Conservation (phyloP, 2,329 filamentous ascomycete genomes). For the Lecanicillium sp. region DNA sequence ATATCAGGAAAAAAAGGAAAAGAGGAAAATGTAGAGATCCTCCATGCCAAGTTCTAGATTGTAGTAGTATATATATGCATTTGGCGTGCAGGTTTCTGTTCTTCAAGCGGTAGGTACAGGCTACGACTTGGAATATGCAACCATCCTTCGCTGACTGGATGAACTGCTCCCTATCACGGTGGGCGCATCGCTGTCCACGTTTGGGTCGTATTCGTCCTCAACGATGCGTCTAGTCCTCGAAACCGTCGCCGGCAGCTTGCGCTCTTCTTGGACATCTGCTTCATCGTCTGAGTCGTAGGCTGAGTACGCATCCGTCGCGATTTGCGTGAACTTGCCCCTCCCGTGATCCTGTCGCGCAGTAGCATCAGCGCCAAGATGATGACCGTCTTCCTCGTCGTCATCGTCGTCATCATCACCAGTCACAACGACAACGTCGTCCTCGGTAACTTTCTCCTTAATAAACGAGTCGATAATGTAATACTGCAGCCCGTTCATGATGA, state of each 20-base stretch:
- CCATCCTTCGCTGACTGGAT: constrained; percentile 15
- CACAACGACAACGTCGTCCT: constrained; percentile 12
- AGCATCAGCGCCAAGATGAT: constrained; percentile 13
- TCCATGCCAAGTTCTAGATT: too few relatives aligned
- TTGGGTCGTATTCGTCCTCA: constrained; percentile 31
- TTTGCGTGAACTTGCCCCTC: too few relatives aligned
- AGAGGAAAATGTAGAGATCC: too few relatives aligned
- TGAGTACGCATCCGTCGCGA: too few relatives aligned
- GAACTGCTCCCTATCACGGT: constrained; percentile 31
- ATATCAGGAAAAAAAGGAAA: too few relatives aligned
- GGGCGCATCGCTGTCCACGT: constrained; percentile 30
- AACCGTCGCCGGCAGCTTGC: not conserved
- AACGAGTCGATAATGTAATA: constrained; percentile 99
- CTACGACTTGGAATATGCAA: not conserved
- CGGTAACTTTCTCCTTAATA: constrained; percentile 57
- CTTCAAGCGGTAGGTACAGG: not conserved
- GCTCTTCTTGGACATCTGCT: not conserved
- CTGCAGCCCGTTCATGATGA: constrained; percentile 95
- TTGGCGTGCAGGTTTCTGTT: too few relatives aligned
- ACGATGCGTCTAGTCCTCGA: not conserved
- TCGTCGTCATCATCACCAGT: constrained; percentile 19
- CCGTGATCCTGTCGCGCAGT: too few relatives aligned
- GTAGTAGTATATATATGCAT: too few relatives aligned
- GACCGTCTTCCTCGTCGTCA: constrained; percentile 20
- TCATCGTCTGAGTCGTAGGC: constrained; percentile 9